Conservation (phyloP, 257 asterid species). For the Solanum sejunctum region DNA sequence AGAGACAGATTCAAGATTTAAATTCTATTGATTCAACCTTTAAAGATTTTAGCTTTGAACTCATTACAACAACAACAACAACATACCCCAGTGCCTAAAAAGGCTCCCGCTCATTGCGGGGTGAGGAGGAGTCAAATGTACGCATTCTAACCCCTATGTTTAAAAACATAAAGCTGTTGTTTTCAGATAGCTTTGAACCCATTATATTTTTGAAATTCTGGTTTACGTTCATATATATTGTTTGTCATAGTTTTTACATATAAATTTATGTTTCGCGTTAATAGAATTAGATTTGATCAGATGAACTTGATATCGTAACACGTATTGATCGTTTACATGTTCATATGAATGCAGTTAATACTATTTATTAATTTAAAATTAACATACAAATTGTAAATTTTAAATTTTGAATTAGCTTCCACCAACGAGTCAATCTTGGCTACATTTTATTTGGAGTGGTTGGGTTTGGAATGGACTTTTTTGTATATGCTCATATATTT, state of each 20-base stretch:
- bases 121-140: too few species aligned
- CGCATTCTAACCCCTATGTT: too few species aligned
- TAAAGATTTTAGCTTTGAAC: not conserved
- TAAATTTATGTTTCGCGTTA: not conserved
- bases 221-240: not conserved
- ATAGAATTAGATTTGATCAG: not conserved
- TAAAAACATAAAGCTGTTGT: too few species aligned
- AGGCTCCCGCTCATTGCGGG: too few species aligned
- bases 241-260: not conserved
- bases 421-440: not conserved
- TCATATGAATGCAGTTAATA: not conserved
- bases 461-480: not conserved
- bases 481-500: not conserved
- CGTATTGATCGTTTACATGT: too few species aligned
- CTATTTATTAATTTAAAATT: not conserved
- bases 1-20: not conserved
- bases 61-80: too few species aligned
- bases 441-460: not conserved
- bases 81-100: too few species aligned
- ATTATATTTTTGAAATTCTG: not conserved
- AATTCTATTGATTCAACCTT: not conserved
- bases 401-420: not conserved
- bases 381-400: not conserved
- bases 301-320: not conserved
- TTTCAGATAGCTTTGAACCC: not conserved